Percentiles rank a stretch among this genome's conserved stretches.
Conservation (phyloP, 495 filamentous ascomycete genomes). For the Talaromyces proteolyticus region DNA sequence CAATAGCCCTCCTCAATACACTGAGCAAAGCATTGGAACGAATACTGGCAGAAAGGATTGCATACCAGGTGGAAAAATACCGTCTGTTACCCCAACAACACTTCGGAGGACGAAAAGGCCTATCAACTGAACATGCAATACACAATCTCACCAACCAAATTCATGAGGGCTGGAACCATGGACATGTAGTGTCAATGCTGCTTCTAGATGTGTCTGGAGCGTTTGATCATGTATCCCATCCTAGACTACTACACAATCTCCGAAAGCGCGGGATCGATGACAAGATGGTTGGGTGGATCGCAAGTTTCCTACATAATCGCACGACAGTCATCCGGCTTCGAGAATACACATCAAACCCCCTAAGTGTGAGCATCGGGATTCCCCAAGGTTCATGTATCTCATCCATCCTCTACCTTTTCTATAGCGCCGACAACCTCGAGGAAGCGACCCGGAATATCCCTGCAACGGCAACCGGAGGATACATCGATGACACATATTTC, state of each 20-base stretch:
- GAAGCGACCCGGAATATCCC: no score
- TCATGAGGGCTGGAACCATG: conserved; percentile 16
- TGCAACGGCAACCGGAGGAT: no score
- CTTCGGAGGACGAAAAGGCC: conserved; percentile 2
- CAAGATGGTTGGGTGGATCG: conserved; percentile 20
- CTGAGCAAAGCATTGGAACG: conserved; percentile 22
- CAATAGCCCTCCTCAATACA: conserved; percentile 17
- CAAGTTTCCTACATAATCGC: conserved; percentile 20
- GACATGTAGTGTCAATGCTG: conserved; percentile 18
- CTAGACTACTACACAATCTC: conserved; percentile 24
- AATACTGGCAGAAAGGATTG: conserved; percentile 22
- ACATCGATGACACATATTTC: no score
- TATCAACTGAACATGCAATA: conserved; percentile 15
- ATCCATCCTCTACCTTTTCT: no score
- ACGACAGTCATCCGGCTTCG: conserved; percentile 6
- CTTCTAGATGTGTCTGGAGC: conserved; percentile 37
- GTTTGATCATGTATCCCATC: conserved; percentile 31
- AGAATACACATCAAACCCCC: no score
- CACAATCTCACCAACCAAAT: conserved; percentile 21
- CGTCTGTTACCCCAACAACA: conserved; percentile 10
- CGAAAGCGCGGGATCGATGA: conserved; percentile 22
- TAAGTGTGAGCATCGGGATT: no score
- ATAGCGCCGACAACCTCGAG: no score
- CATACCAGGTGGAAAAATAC: conserved; percentile 16
- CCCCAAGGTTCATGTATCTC: no score